Conservation (phyloP, 202 grass and related monocot species). For the Bolboschoenoplectus hybrid region DNA sequence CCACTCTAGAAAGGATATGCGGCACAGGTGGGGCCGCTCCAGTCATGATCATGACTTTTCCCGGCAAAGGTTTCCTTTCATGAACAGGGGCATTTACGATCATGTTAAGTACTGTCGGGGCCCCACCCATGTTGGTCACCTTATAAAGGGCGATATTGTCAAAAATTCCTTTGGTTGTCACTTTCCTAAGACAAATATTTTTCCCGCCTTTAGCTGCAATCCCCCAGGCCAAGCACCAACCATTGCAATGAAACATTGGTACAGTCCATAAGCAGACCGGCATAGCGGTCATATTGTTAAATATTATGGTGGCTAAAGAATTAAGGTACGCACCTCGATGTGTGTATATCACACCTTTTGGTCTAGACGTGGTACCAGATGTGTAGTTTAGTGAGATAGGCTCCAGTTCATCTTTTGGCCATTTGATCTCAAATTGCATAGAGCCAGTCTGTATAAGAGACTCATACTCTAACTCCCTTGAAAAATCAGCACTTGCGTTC, state of each 20-base stretch:
- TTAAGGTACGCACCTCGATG: constrained; percentile 79
- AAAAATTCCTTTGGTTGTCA: constrained; percentile 52
- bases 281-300: constrained; percentile 56
- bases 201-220: constrained; percentile 70
- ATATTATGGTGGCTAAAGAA: constrained; percentile 51
- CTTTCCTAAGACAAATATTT: constrained; percentile 62
- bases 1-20: constrained; percentile 61
- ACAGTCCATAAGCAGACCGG: constrained; percentile 80
- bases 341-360: constrained; percentile 81
- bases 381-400: constrained; percentile 87
- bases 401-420: constrained; percentile 69
- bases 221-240: constrained; percentile 81
- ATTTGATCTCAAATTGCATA: constrained; percentile 46
- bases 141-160: constrained; percentile 41
- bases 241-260: constrained; percentile 96
- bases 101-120: constrained; percentile 73
- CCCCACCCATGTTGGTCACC: constrained; percentile 69
- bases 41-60: constrained; percentile 51
- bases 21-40: constrained; percentile 69
- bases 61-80: constrained; percentile 44
- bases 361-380: constrained; percentile 76
- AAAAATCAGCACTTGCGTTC: neutral
- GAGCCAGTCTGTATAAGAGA: constrained; percentile 38
- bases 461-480: constrained; percentile 53
- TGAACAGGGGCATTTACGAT: constrained; percentile 49